These are phyloP conservation scores for Ogataea methylovora DNA, from an alignment of 805 yeast genomes.

Conservation along the genomic window DNA sequence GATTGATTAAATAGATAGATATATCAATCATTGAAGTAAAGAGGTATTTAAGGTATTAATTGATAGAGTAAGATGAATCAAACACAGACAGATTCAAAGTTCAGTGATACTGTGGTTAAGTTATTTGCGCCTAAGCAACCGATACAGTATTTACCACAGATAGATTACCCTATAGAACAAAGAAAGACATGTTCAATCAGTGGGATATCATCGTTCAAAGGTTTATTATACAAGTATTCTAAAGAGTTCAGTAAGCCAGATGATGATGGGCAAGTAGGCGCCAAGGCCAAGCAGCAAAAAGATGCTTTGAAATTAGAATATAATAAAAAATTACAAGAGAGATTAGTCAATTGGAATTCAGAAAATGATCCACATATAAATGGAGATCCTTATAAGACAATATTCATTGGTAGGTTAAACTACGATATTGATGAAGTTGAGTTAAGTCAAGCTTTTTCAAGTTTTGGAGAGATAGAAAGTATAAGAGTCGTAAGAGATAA, in stretches of 20 bases:
- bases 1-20: not conserved
- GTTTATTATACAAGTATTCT: slow-evolving; percentile 21
- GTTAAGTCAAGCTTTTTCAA: slow-evolving; percentile 49
- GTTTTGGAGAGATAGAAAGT: slow-evolving; percentile 65
- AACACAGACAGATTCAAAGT: slow-evolving; percentile 15
- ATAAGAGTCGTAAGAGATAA: slow-evolving; percentile 51
- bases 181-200: slow-evolving; percentile 40
- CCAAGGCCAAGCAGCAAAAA: slow-evolving; percentile 15
- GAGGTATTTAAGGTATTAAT: too few species aligned
- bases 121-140: slow-evolving; percentile 55
- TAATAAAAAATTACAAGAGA: slow-evolving; percentile 27
- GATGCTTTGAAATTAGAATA: slow-evolving; percentile 21
- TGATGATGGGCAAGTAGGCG: slow-evolving; percentile 14
- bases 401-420: slow-evolving; percentile 69
- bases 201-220: slow-evolving; percentile 33
- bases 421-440: slow-evolving; percentile 63
- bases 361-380: slow-evolving; percentile 44
- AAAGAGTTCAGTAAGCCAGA: slow-evolving; percentile 16
- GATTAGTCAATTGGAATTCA: slow-evolving; percentile 45
- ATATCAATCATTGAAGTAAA: too few species aligned
- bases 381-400: slow-evolving; percentile 72
- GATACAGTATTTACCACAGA: slow-evolving; percentile 37
- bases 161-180: slow-evolving; percentile 40
- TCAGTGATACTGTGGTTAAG: slow-evolving; percentile 30
- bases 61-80: not conserved